Evolutionary conservation across 495 filamentous ascomycete genomes (phyloP).

Genomic region (Aspergillus ellipticus): DNA sequence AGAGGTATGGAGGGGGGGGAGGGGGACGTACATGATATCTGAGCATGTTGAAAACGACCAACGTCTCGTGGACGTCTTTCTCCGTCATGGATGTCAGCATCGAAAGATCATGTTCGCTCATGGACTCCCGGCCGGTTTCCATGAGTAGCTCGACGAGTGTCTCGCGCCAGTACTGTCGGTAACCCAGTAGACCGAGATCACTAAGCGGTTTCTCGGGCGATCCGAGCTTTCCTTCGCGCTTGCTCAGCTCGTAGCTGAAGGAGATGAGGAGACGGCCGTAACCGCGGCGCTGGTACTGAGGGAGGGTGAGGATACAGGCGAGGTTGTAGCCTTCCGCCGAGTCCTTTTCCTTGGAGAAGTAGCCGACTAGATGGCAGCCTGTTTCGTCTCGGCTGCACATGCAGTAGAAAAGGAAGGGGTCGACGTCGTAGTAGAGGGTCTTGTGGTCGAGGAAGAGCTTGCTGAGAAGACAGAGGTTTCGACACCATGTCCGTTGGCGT

Average conservation of each 20-base stretch:
- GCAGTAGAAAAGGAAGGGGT: constrained; percentile 98
- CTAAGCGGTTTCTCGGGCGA: constrained; percentile 95
- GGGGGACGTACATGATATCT: constrained; percentile 65
- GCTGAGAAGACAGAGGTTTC: constrained; percentile 87
- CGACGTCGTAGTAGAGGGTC: constrained; percentile 99
- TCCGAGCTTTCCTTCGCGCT: constrained; percentile 89
- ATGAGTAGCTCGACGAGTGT: constrained; percentile 81
- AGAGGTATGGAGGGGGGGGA: neutral
- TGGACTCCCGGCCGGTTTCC: constrained; percentile 54
- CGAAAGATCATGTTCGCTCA: constrained; percentile 79
- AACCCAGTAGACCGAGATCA: constrained; percentile 85
- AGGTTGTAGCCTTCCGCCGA: constrained; percentile 94
- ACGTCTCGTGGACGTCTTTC: constrained; percentile 86
- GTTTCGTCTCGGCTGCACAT: constrained; percentile 85
- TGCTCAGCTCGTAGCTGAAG: constrained; percentile 96
- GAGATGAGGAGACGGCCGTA: constrained; percentile 91
- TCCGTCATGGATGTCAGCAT: constrained; percentile 86
- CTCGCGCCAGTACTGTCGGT: constrained; percentile 96
- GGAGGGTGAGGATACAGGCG: constrained; percentile 93
- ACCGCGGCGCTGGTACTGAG: constrained; percentile 91
- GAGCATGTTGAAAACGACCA: constrained; percentile 91
- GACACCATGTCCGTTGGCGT: constrained; percentile 93
- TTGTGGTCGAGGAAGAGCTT: constrained; percentile 99
- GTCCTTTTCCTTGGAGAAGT: constrained; percentile 98
- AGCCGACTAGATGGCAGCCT: constrained; percentile 90